Evolutionary conservation across 2,329 filamentous ascomycete genomes (phyloP).

Genomic region (Periconia digitata): DNA sequence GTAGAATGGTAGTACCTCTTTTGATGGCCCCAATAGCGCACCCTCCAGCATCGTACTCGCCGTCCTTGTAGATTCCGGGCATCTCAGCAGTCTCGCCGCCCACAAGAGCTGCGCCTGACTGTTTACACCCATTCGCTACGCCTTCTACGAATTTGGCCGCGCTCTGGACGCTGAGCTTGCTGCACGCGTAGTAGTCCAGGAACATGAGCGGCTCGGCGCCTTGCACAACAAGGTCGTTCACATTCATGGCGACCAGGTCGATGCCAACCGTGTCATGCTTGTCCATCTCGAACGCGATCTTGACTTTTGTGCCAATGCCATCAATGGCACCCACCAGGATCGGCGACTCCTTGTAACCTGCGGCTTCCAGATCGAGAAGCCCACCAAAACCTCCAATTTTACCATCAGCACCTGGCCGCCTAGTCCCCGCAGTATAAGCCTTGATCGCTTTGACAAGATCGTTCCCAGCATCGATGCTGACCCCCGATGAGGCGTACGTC

Average conservation of each 20-base stretch:
- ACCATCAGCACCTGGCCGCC: slow-evolving; percentile 83
- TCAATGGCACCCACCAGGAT: slow-evolving; percentile 93
- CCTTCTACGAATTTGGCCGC: slow-evolving; percentile 88
- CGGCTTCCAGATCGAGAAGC: slow-evolving; percentile 73
- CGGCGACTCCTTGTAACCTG: slow-evolving; percentile 73
- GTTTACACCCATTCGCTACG: slow-evolving; percentile 82
- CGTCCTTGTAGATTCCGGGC: slow-evolving; percentile 87
- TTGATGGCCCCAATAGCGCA: slow-evolving; percentile 84
- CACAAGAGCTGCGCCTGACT: slow-evolving; percentile 86
- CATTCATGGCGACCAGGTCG: slow-evolving; percentile 98
- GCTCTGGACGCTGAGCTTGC: slow-evolving; percentile 74
- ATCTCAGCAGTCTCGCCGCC: slow-evolving; percentile 98
- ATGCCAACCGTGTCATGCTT: slow-evolving; percentile 96
- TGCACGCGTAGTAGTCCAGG: slow-evolving; percentile 97
- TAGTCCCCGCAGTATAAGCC: slow-evolving; percentile 80
- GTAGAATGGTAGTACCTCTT: slow-evolving; percentile 67
- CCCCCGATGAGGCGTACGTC: slow-evolving; percentile 91
- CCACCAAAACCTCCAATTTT: slow-evolving; percentile 96
- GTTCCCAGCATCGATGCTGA: slow-evolving; percentile 93
- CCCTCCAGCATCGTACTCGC: slow-evolving; percentile 92
- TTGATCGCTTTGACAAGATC: slow-evolving; percentile 92
- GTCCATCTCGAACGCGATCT: slow-evolving; percentile 85
- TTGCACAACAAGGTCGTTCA: slow-evolving; percentile 96
- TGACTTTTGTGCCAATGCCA: slow-evolving; percentile 94
- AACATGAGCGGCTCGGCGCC: slow-evolving; percentile 95